Percentiles rank a stretch among this genome's conserved stretches.
Evolutionary conservation across 1,139 yeast genomes (phyloP).

Genomic region (Pneumocystis wakefieldiae): DNA sequence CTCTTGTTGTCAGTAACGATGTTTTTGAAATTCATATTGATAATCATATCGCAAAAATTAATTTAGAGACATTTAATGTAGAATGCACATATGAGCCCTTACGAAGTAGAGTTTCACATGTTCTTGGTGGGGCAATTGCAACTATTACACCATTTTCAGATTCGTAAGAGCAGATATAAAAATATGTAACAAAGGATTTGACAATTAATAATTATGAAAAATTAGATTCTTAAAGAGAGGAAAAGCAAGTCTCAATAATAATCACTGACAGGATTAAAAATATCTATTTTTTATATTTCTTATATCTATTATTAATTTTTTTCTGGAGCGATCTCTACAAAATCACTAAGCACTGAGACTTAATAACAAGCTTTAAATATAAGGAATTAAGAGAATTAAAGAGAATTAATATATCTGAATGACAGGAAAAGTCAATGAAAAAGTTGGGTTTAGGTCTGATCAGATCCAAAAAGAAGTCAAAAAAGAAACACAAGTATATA

Average conservation of each 20-base stretch:
- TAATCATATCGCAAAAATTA: slow-evolving; percentile 52
- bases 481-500: not conserved
- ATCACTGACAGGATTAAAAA: too few species aligned
- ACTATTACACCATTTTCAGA: slow-evolving; percentile 64
- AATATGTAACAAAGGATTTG: slow-evolving; percentile 1
- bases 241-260: too few species aligned
- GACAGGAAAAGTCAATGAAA: not conserved
- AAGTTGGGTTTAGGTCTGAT: not conserved
- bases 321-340: too few species aligned
- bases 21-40: slow-evolving; percentile 50
- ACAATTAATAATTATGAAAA: not conserved
- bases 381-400: not conserved
- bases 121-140: slow-evolving; percentile 60
- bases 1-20: slow-evolving; percentile 33
- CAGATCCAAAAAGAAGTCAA: not conserved
- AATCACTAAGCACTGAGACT: too few species aligned
- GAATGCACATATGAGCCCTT: slow-evolving; percentile 66
- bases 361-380: not conserved
- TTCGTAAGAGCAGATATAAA: slow-evolving; percentile 3
- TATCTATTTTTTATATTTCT: too few species aligned
- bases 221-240: not conserved
- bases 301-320: too few species aligned
- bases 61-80: slow-evolving; percentile 49
- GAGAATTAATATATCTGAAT: not conserved
- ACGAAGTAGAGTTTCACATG: slow-evolving; percentile 68